A percentile compares a stretch with the other conserved stretches of the same genome.
Evolutionary conservation across 768 basidiomycete species (phyloP).

Genomic region (Lactarius pseudohatsudake): DNA sequence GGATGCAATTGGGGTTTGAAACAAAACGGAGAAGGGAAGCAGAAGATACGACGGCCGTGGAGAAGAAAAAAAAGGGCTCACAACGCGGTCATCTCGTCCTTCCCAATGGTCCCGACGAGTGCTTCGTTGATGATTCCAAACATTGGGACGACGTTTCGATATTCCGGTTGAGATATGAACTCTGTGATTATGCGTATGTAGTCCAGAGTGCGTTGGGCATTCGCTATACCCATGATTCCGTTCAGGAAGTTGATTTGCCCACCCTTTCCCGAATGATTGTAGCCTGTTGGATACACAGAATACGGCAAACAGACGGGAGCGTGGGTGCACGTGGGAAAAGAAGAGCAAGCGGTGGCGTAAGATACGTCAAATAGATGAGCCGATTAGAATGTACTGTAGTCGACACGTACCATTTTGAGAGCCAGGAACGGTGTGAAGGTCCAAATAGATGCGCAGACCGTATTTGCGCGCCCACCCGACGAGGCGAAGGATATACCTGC

Average conservation of each 20-base stretch:
- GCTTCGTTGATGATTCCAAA: slow-evolving; percentile 73
- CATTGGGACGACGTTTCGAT: slow-evolving; percentile 58
- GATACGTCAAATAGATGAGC: slow-evolving; percentile 23
- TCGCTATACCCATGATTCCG: slow-evolving; percentile 86
- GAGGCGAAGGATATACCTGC: slow-evolving; percentile 66
- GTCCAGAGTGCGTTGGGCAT: slow-evolving; percentile 78
- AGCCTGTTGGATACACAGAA: slow-evolving; percentile 37
- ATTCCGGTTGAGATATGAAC: slow-evolving; percentile 81
- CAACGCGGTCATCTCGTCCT: slow-evolving; percentile 58
- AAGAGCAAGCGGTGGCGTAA: not conserved
- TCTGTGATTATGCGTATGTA: slow-evolving; percentile 76
- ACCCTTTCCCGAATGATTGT: slow-evolving; percentile 58
- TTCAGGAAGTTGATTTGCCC: slow-evolving; percentile 65
- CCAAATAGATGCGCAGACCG: slow-evolving; percentile 78
- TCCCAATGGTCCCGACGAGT: slow-evolving; percentile 53
- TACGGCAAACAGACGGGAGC: not conserved
- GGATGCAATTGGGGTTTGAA: slow-evolving; percentile 1
- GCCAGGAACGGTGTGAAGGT: slow-evolving; percentile 81
- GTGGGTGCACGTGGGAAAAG: slow-evolving; percentile 7
- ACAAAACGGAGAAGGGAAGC: slow-evolving; percentile 10
- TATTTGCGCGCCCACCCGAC: slow-evolving; percentile 90
- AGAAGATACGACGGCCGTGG: slow-evolving; percentile 33
- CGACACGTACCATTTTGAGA: slow-evolving; percentile 65
- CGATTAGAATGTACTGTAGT: slow-evolving; percentile 1
- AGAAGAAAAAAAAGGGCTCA: slow-evolving; percentile 37